A percentile compares a stretch with the other conserved stretches of the same genome.
Evolutionary conservation across 768 basidiomycete genomes (phyloP).

Genomic region (Glaciozyma antarctica): DNA sequence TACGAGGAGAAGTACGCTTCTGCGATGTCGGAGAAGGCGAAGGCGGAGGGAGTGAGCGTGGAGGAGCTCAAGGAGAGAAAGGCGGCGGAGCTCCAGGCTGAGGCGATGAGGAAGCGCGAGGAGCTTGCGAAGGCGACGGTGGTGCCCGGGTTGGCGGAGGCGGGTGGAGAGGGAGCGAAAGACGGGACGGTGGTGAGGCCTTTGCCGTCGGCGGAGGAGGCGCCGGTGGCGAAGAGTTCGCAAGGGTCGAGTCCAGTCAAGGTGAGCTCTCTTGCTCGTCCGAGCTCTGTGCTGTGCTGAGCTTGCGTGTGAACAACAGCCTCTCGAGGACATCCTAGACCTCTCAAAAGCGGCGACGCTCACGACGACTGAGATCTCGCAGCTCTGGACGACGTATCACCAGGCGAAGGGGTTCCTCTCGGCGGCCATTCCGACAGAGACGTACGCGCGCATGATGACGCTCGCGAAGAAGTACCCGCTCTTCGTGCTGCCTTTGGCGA

Average conservation of each 20-base stretch:
- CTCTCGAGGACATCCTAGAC: conserved; percentile 71
- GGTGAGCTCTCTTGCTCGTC: conserved; percentile 27
- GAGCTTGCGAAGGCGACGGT: conserved; percentile 7
- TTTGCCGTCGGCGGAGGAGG: conserved; percentile 3
- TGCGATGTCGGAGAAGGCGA: conserved; percentile 21
- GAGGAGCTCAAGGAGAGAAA: conserved; percentile 17
- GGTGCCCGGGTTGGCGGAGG: not conserved
- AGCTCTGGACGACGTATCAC: conserved; percentile 86
- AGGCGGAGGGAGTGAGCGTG: conserved; percentile 15
- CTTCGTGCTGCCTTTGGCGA: conserved; percentile 74
- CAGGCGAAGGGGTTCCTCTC: conserved; percentile 73
- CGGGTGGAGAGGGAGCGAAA: not conserved
- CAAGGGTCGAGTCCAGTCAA: conserved; percentile 33
- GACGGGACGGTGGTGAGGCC: conserved; percentile 17
- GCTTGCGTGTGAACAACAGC: conserved; percentile 45
- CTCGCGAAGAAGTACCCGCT: conserved; percentile 59
- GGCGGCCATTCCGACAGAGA: conserved; percentile 63
- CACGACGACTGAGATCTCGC: conserved; percentile 61
- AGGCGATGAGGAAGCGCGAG: conserved; percentile 8
- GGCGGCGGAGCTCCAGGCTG: not conserved
- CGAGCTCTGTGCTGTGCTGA: not conserved
- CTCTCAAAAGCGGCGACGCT: conserved; percentile 57
- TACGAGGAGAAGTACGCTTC: conserved; percentile 27
- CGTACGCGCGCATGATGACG: conserved; percentile 61
- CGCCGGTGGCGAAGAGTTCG: not conserved